Conservation (phyloP, 1,284 basidiomycete species). For the Marasmius fiardii region DNA sequence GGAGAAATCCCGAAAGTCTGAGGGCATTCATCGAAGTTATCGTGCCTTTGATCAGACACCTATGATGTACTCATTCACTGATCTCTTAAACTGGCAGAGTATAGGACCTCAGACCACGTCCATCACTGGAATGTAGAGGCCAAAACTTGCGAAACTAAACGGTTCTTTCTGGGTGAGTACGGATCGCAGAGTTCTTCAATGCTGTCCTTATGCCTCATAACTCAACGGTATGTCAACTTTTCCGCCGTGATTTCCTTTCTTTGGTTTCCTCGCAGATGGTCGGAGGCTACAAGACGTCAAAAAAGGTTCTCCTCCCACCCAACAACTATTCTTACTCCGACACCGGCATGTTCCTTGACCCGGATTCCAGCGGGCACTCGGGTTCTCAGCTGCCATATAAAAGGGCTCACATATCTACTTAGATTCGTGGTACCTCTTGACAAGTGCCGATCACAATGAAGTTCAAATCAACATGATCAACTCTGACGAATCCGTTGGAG, state of each 20-base stretch:
- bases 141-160: neutral
- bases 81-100: neutral
- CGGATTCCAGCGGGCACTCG: neutral
- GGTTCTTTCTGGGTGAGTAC: neutral
- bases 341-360: constrained; percentile 17
- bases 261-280: neutral
- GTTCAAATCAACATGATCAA: constrained; percentile 16
- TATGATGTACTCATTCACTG: neutral
- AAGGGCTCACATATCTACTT: neutral
- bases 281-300: neutral
- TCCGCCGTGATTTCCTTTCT: neutral
- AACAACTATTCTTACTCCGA: constrained; percentile 14
- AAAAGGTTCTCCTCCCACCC: constrained; percentile 9
- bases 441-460: constrained; percentile 18
- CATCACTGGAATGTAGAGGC: neutral
- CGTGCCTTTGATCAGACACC: neutral
- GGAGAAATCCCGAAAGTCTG: neutral
- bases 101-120: neutral
- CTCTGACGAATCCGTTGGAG: constrained; percentile 6
- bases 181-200: too few relatives aligned
- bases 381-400: neutral
- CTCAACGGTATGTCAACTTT: neutral
- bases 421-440: constrained; percentile 13
- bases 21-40: too few relatives aligned
- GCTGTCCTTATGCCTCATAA: neutral